A percentile compares a stretch with the other conserved stretches of the same genome.
These are phyloP conservation scores for Leucosporidium creatinivorum DNA, from an alignment of 768 basidiomycete genomes.

Conservation along the genomic window DNA sequence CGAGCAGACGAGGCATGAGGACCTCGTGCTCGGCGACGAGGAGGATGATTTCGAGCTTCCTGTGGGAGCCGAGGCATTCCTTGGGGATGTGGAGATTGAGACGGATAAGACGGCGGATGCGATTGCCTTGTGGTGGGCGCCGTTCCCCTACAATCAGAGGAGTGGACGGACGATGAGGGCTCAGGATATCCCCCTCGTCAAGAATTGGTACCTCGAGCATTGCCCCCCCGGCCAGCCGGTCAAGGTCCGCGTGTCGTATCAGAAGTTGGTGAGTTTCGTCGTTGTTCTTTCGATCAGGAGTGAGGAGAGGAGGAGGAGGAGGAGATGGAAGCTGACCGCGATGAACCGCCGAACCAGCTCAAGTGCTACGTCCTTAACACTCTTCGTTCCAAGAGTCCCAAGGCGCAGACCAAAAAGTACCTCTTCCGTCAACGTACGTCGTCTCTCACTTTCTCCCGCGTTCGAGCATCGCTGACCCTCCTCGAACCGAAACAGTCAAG, in stretches of 20 bases:
- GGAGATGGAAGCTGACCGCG: conserved; percentile 1
- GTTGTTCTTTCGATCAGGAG: too few relatives aligned
- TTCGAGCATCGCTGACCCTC: background rate
- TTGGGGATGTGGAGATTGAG: conserved; percentile 57
- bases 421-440: conserved; percentile 70
- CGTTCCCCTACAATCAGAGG: conserved; percentile 86
- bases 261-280: conserved; percentile 63
- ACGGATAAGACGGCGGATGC: conserved; percentile 91
- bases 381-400: conserved; percentile 77
- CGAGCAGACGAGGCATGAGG: conserved; percentile 80
- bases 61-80: conserved; percentile 67
- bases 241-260: conserved; percentile 97
- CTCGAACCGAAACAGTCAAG: conserved; percentile 48
- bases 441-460: background rate
- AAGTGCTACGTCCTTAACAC: conserved; percentile 96
- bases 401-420: conserved; percentile 97
- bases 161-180: conserved; percentile 88
- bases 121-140: conserved; percentile 97
- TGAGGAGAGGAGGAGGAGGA: background rate
- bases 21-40: conserved; percentile 64
- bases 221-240: conserved; percentile 93
- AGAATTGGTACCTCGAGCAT: conserved; percentile 98
- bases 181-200: conserved; percentile 90
- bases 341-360: conserved; percentile 33
- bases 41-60: conserved; percentile 87